Evolutionary conservation across 345 rosid species (phyloP), one percentile per base, ranked within the genome.

Genomic region (Camelina neglecta): DNA sequence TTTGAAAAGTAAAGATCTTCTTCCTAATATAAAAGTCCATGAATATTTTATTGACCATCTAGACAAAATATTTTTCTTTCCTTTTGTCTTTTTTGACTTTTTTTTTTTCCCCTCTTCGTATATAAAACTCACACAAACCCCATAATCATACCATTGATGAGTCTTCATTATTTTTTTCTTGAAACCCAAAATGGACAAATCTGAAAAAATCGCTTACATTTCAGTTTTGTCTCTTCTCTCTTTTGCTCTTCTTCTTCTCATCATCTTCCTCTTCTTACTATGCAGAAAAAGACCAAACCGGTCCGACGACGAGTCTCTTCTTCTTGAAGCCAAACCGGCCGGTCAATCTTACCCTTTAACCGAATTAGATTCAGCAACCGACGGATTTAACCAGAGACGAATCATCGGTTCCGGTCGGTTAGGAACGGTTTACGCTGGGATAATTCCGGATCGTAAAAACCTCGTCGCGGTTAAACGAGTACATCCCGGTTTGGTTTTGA

Each of bases 321-420:
- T 79, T 2, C 71, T 79, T 10, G 71, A 78, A 56, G 65, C 49
- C 24, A 74, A 79, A 11, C 82, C 89, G 0, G 38, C 75, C 35
- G 87, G 81, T 71, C 60, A 49, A 13, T 6, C 86, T 5, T 89
- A 85, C 65, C 51, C 84, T 1, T 78, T 90, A 66, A 83, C 84
- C n/a, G 95, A 90, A 24, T 53, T 93, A 23, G 90, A 90, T 38
- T 70, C 84, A 2, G 92, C 98, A 42, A 93, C 98, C 1, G 95
- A 90, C 47, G 82, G 90, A 39, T 93, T 93, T 15, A 85, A 78
- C 79, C 82, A 73, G 51, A 68, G 83, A 24, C 74, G 88, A 77
- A 77, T 93, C 71, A 44, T 93, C 23, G 96, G 95, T 0, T 75
- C 61, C 42, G 97, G 95, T 45, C 74, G 79, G 23, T 75, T 90